Percentiles rank a stretch among this genome's conserved stretches.
Evolutionary conservation across 768 basidiomycete genomes (phyloP).

Genomic region (Hirschioporus abietinus): DNA sequence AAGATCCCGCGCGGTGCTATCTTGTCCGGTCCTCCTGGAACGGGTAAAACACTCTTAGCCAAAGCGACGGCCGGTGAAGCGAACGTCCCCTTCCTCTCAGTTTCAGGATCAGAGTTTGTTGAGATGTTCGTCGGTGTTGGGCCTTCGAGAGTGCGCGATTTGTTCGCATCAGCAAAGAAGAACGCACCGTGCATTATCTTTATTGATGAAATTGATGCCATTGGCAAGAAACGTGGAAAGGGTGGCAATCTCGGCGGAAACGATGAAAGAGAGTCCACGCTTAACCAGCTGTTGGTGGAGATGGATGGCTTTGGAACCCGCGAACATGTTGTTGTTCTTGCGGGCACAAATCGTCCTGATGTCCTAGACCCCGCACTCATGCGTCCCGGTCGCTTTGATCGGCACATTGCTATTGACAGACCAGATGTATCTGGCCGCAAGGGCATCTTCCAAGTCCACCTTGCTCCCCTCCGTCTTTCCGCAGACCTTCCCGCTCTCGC

Average conservation of each 20-base stretch:
- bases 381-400: conserved; percentile 96
- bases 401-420: conserved; percentile 91
- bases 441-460: conserved; percentile 92
- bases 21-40: conserved; percentile 93
- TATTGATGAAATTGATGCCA: conserved; percentile 98
- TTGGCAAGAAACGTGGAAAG: conserved; percentile 87
- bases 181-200: conserved; percentile 98
- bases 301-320: conserved; percentile 99
- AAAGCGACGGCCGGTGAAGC: conserved; percentile 99
- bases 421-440: conserved; percentile 92
- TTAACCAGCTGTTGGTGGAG: conserved; percentile 96
- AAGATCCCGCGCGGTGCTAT: conserved; percentile 97
- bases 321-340: conserved; percentile 93
- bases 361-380: conserved; percentile 93
- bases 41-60: conserved; percentile 95
- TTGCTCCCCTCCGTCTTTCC: conserved; percentile 73
- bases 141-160: conserved; percentile 92
- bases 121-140: conserved; percentile 99
- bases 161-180: conserved; percentile 97
- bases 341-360: conserved; percentile 95
- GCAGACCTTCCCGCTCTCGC: conserved; percentile 44
- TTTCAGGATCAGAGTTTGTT: conserved; percentile 98
- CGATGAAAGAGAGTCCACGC: conserved; percentile 95
- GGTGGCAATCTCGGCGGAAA: conserved; percentile 83
- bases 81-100: conserved; percentile 94